Evolutionary conservation across 768 basidiomycete species (phyloP).

Genomic region (Amanita rimosa): DNA sequence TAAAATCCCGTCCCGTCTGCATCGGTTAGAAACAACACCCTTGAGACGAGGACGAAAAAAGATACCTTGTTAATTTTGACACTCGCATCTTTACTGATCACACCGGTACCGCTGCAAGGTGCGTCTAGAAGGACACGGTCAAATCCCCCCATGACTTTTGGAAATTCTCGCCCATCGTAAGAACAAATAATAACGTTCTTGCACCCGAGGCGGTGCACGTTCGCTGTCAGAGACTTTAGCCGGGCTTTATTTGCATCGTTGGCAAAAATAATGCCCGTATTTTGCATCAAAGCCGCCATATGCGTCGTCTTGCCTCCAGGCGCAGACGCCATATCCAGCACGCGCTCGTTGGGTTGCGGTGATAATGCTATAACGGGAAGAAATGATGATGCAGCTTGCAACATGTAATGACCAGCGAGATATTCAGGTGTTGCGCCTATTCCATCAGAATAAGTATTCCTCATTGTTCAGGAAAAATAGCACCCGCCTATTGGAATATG

Average conservation of each 20-base stretch:
- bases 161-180: conserved; percentile 95
- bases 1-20: conserved; percentile 92
- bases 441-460: neutral
- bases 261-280: conserved; percentile 95
- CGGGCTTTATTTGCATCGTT: conserved; percentile 93
- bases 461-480: neutral
- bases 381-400: conserved; percentile 98
- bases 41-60: neutral
- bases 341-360: conserved; percentile 87
- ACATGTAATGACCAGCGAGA: conserved; percentile 98
- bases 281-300: conserved; percentile 92
- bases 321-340: conserved; percentile 97
- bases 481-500: conserved; percentile 78
- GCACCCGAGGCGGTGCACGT: conserved; percentile 93
- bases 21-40: conserved; percentile 7
- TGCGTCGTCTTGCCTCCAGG: conserved; percentile 98
- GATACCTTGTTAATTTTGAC: conserved; percentile 97
- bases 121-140: conserved; percentile 96
- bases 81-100: conserved; percentile 94
- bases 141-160: conserved; percentile 98
- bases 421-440: conserved; percentile 95
- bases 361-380: conserved; percentile 95
- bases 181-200: conserved; percentile 97
- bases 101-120: conserved; percentile 96
- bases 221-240: conserved; percentile 94